phyloP scores from a whole-genome alignment of 768 basidiomycete species.

The Phanerochaete carnosa region DNA sequence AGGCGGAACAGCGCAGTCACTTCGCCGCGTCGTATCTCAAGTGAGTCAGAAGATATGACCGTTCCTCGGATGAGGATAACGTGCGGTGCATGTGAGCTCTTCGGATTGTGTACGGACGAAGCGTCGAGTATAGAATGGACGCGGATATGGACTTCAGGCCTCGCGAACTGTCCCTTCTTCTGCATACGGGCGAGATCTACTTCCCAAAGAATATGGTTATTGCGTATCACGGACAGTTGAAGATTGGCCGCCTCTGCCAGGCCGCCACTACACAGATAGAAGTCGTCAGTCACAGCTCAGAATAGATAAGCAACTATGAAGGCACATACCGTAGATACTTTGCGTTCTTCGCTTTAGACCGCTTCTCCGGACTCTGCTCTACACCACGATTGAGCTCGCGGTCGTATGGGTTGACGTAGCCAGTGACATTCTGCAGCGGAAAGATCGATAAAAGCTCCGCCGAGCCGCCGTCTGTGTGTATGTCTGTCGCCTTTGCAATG shows the following conservation, averaged over 20 bases:
- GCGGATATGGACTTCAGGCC: slow-evolving; percentile 41
- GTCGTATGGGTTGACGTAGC: slow-evolving; percentile 33
- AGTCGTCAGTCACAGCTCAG: not conserved
- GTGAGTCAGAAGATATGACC: not conserved
- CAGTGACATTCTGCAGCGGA: slow-evolving; percentile 42
- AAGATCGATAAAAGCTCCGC: slow-evolving; percentile 53
- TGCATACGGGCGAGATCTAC: slow-evolving; percentile 44
- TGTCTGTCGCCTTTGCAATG: slow-evolving; percentile 51
- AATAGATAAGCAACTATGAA: not conserved
- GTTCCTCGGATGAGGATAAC: slow-evolving; percentile 14
- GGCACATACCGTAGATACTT: slow-evolving; percentile 46
- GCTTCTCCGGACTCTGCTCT: slow-evolving; percentile 57
- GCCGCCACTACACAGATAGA: slow-evolving; percentile 42
- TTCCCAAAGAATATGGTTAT: slow-evolving; percentile 33
- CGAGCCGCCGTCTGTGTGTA: slow-evolving; percentile 45
- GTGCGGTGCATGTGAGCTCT: slow-evolving; percentile 18
- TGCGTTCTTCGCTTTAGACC: slow-evolving; percentile 34
- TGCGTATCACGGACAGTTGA: slow-evolving; percentile 12
- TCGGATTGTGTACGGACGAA: slow-evolving; percentile 25
- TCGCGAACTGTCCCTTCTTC: slow-evolving; percentile 34
- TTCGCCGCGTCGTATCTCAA: slow-evolving; percentile 3
- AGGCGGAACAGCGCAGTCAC: slow-evolving; percentile 16
- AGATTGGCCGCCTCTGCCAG: slow-evolving; percentile 48
- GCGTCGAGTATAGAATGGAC: slow-evolving; percentile 41
- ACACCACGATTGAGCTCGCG: slow-evolving; percentile 46